phyloP scores from a whole-genome alignment of 1,284 basidiomycete species.

The Ceratobasidium sp. region DNA sequence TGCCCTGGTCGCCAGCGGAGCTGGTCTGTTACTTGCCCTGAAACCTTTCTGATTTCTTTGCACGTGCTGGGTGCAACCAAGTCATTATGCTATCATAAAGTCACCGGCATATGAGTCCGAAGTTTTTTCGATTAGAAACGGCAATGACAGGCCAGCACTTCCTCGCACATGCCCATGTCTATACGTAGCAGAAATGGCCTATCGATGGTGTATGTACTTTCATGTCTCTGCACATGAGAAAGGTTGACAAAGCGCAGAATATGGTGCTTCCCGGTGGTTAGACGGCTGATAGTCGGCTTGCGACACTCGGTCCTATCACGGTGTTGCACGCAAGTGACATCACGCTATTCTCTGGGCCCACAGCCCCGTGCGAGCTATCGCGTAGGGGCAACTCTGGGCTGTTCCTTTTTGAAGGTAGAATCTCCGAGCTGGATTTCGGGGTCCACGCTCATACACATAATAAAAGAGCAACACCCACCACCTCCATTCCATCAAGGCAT shows the following conservation, averaged over 20 bases:
- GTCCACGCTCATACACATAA: background rate
- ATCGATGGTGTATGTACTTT: slow-evolving; percentile 43
- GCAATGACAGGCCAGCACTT: slow-evolving; percentile 1
- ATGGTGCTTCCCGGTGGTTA: slow-evolving; percentile 32
- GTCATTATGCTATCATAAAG: background rate
- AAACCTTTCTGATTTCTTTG: background rate
- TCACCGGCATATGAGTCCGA: background rate
- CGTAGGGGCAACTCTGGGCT: background rate
- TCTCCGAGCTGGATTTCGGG: slow-evolving; percentile 19
- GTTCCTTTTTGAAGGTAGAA: slow-evolving; percentile 25
- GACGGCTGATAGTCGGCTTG: slow-evolving; percentile 44
- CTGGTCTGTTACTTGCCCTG: background rate
- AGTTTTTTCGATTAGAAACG: slow-evolving; percentile 32
- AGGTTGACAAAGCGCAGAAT: slow-evolving; percentile 23
- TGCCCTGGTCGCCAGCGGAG: background rate
- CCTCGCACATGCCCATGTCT: background rate
- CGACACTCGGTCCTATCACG: slow-evolving; percentile 39
- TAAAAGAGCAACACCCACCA: slow-evolving; percentile 25
- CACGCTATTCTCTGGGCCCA: slow-evolving; percentile 24
- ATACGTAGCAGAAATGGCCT: slow-evolving; percentile 6
- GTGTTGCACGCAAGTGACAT: slow-evolving; percentile 40
- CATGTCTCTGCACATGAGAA: slow-evolving; percentile 23
- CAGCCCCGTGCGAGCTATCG: slow-evolving; percentile 31
- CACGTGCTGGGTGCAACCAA: background rate
- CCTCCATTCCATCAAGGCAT: background rate